A percentile compares a stretch with the other conserved stretches of the same genome.
Evolutionary conservation across 768 basidiomycete genomes (phyloP).

Genomic region (Leccinum olivaceopallidum): DNA sequence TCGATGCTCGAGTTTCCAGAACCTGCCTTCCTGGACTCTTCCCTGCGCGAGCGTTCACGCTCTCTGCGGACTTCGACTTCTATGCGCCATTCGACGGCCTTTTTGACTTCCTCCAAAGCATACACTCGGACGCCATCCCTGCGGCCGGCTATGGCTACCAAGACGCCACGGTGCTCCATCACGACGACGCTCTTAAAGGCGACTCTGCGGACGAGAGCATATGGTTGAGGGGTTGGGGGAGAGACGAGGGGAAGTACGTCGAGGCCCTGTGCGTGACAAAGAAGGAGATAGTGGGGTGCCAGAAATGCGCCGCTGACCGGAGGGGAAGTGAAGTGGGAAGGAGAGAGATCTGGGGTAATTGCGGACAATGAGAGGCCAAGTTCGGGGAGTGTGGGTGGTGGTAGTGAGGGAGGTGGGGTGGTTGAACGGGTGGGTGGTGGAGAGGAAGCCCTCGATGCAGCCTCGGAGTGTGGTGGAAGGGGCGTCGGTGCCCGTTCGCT

Average conservation of each 20-base stretch:
- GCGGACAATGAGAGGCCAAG: conserved; percentile 72
- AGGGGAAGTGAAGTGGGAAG: conserved; percentile 75
- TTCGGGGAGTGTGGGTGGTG: conserved; percentile 70
- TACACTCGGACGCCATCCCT: conserved; percentile 87
- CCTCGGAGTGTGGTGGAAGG: conserved; percentile 32
- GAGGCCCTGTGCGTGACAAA: conserved; percentile 84
- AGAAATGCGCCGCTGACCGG: conserved; percentile 80
- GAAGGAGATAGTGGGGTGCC: conserved; percentile 75
- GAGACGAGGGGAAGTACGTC: conserved; percentile 81
- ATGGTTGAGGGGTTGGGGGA: conserved; percentile 75
- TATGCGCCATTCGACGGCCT: conserved; percentile 85
- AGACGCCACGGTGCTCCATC: conserved; percentile 88
- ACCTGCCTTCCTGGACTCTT: conserved; percentile 58
- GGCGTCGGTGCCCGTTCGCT: conserved; percentile 35
- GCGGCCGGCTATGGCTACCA: conserved; percentile 88
- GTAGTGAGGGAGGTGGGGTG: conserved; percentile 72
- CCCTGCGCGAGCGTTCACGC: conserved; percentile 67
- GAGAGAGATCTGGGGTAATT: conserved; percentile 66
- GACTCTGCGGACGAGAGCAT: conserved; percentile 79
- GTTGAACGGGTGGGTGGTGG: conserved; percentile 52
- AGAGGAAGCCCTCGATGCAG: conserved; percentile 53
- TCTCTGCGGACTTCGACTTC: conserved; percentile 78
- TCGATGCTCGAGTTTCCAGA: conserved; percentile 36
- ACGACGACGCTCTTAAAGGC: conserved; percentile 86
- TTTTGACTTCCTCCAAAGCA: conserved; percentile 83